A percentile compares a stretch with the other conserved stretches of the same genome.
phyloP scores from a whole-genome alignment of 352 stramenopile genomes.

The Phytophthora boehmeriae region DNA sequence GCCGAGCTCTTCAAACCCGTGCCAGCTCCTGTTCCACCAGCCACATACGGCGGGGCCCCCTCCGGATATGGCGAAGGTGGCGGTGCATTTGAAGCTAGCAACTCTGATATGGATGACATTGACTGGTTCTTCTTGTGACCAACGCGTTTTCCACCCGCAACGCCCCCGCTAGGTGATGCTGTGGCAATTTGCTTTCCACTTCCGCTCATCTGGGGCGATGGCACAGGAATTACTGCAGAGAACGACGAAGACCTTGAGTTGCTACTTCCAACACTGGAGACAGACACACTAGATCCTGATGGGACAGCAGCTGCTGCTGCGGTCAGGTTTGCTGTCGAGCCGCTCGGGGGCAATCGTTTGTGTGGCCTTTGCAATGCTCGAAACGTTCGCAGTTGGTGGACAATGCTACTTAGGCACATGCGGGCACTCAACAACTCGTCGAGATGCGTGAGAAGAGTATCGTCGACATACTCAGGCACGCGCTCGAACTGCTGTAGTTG shows the following conservation, averaged over 20 bases:
- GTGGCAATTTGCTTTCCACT: conserved; percentile 41
- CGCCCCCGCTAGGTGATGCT: conserved; percentile 30
- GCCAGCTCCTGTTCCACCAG: conserved; percentile 33
- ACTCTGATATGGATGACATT: conserved; percentile 88
- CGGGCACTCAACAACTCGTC: conserved; percentile 79
- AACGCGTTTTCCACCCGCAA: conserved; percentile 58
- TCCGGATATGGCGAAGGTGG: conserved; percentile 68
- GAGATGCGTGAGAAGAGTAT: conserved; percentile 65
- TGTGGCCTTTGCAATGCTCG: conserved; percentile 54
- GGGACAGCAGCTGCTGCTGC: conserved; percentile 15
- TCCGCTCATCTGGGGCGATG: conserved; percentile 36
- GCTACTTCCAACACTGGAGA: conserved; percentile 37
- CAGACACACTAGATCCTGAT: conserved; percentile 35
- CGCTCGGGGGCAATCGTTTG: conserved; percentile 40
- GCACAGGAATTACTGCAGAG: conserved; percentile 31
- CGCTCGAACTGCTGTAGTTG: conserved; percentile 83
- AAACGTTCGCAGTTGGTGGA: conserved; percentile 74
- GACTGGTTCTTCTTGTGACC: conserved; percentile 90
- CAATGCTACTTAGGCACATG: conserved; percentile 76
- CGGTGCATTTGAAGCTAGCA: conserved; percentile 58
- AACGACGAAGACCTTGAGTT: conserved; percentile 51
- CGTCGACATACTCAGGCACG: conserved; percentile 75
- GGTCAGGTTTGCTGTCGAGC: conserved; percentile 34
- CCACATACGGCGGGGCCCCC: conserved; percentile 35
- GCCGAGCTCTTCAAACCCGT: conserved; percentile 48